phyloP scores from a whole-genome alignment of 106 monocot genomes.

The Allium fistulosum region DNA sequence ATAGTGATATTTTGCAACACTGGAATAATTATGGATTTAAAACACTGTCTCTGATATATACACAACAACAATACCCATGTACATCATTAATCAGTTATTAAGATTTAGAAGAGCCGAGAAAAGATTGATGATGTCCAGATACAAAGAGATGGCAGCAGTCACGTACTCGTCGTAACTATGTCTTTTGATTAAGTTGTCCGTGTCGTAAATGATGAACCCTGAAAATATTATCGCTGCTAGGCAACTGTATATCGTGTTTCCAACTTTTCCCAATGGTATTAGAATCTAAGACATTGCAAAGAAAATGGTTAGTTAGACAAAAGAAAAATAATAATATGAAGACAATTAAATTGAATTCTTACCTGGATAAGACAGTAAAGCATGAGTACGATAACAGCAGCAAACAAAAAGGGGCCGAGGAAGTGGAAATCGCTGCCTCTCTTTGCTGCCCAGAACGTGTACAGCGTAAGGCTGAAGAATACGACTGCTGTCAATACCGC shows the following conservation, averaged over 20 bases:
- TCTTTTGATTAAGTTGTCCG: constrained; percentile 58
- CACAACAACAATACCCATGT: no score
- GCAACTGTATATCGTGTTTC: constrained; percentile 30
- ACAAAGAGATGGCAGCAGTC: constrained; percentile 36
- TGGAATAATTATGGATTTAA: no score
- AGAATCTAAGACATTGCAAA: background rate
- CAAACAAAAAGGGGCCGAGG: constrained; percentile 46
- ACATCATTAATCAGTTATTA: background rate
- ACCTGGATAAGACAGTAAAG: constrained; percentile 41
- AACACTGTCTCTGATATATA: no score
- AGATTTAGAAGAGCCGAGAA: constrained; percentile 20
- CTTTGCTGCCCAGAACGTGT: constrained; percentile 70
- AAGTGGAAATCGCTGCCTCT: constrained; percentile 62
- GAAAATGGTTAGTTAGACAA: background rate
- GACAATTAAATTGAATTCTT: background rate
- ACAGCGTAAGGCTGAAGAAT: constrained; percentile 37
- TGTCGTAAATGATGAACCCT: constrained; percentile 60
- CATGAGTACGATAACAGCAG: constrained; percentile 24
- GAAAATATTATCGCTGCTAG: constrained; percentile 31
- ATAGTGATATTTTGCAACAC: no score
- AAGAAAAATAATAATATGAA: no score
- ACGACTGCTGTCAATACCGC: constrained; percentile 24
- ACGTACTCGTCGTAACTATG: constrained; percentile 48
- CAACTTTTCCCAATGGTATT: constrained; percentile 28
- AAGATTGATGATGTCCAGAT: constrained; percentile 60